Evolutionary conservation across 192 early-diverging fungal genomes (phyloP).

Genomic region (Dissophora globulifera): DNA sequence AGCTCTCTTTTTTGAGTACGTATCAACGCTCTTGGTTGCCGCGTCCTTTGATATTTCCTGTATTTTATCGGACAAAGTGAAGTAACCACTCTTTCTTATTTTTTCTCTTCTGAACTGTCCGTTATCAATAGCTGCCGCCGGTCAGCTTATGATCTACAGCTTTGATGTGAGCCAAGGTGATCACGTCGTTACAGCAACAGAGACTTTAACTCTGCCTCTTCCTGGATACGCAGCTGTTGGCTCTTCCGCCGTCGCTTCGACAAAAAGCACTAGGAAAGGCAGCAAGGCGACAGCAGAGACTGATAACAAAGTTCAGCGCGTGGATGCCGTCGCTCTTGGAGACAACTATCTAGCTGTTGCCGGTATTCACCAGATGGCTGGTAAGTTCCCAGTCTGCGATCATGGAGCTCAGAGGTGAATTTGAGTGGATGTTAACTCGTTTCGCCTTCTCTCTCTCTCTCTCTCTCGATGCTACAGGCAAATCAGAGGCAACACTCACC

Average conservation of each 20-base stretch:
- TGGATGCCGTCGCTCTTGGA: conserved; percentile 47
- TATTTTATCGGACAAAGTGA: too few relatives aligned
- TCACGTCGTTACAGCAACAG: conserved; percentile 14
- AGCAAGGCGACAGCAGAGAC: conserved; percentile 17
- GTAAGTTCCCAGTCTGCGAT: conserved; percentile 4
- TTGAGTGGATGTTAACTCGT: too few relatives aligned
- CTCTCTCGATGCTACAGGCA: neutral
- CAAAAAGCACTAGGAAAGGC: conserved; percentile 24
- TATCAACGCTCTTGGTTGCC: neutral
- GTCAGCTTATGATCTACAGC: conserved; percentile 35
- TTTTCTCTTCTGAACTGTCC: too few relatives aligned
- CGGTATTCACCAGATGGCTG: conserved; percentile 25
- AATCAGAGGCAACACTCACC: conserved; percentile 55
- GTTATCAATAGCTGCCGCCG: conserved; percentile 30
- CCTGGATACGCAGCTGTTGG: conserved; percentile 22
- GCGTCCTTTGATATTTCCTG: too few relatives aligned
- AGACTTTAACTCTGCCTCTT: conserved; percentile 41
- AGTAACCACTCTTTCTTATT: neutral
- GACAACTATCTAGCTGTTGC: conserved; percentile 62
- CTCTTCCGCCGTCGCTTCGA: neutral
- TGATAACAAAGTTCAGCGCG: conserved; percentile 14
- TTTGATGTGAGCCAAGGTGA: conserved; percentile 23
- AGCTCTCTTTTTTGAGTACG: conserved; percentile 52
- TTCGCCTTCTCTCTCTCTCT: too few relatives aligned
- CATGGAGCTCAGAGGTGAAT: conserved; percentile 48